Conservation (phyloP, 2,329 filamentous ascomycete genomes). For the Ceratocystis lukuohia region DNA sequence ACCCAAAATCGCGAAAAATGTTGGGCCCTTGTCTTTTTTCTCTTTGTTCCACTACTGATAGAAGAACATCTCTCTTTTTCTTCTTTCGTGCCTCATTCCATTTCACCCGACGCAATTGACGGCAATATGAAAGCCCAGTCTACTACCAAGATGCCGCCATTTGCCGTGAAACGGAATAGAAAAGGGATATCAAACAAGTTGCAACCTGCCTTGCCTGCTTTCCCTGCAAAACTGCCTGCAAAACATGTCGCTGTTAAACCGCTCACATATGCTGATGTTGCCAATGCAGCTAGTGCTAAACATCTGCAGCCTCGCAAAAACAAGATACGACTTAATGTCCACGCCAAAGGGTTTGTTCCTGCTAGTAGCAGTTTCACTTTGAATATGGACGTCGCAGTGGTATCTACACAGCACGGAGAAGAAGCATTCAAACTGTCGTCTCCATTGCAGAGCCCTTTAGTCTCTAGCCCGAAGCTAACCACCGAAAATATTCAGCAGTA, state of each 20-base stretch:
- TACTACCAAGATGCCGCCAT: neutral
- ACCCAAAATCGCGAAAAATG: neutral
- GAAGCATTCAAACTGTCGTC: neutral
- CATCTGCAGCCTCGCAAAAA: neutral
- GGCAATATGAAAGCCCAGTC: neutral
- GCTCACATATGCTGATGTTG: conserved; percentile 3
- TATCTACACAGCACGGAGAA: neutral
- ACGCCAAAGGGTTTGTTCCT: conserved; percentile 11
- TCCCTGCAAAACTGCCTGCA: neutral
- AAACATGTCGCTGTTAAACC: neutral
- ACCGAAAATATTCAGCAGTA: conserved; percentile 5
- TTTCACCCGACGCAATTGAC: neutral
- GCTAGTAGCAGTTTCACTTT: conserved; percentile 2
- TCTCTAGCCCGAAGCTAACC: conserved; percentile 2
- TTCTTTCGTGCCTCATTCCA: neutral
- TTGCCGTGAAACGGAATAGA: neutral
- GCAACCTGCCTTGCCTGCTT: neutral
- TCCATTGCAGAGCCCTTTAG: neutral
- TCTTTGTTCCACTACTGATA: neutral
- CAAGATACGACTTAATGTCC: conserved; percentile 23
- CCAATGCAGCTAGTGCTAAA: neutral
- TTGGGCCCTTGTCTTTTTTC: neutral
- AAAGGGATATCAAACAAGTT: neutral
- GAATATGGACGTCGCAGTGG: neutral
- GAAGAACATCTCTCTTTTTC: neutral